A percentile compares a stretch with the other conserved stretches of the same genome.
Evolutionary conservation across 2,329 filamentous ascomycete species (phyloP).

Genomic region (Alternaria burnsii): DNA sequence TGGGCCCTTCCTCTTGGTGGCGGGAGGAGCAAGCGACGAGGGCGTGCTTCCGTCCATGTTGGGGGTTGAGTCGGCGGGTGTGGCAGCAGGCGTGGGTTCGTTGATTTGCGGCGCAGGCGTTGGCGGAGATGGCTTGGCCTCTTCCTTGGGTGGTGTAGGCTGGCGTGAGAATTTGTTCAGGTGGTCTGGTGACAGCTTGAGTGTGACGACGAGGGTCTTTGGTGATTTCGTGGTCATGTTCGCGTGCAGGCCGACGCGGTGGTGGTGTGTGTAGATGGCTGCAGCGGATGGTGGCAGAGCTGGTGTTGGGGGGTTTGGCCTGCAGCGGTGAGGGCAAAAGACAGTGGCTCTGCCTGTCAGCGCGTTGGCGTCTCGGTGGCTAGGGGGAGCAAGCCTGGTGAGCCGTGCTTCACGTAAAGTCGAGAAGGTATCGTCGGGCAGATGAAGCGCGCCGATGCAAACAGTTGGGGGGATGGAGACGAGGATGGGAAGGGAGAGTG

Average conservation of each 20-base stretch:
- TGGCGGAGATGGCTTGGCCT: slow-evolving; percentile 51
- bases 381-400: slow-evolving; percentile 4
- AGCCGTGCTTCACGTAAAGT: slow-evolving; percentile 11
- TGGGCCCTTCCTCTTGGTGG: slow-evolving; percentile 76
- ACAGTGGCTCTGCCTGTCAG: slow-evolving; percentile 21
- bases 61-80: slow-evolving; percentile 54
- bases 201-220: slow-evolving; percentile 46
- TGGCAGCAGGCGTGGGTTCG: slow-evolving; percentile 49
- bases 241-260: slow-evolving; percentile 29
- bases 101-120: slow-evolving; percentile 47
- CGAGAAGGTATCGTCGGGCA: slow-evolving; percentile 11
- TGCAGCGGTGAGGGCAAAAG: slow-evolving; percentile 15
- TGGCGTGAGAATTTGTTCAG: slow-evolving; percentile 44
- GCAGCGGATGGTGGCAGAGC: slow-evolving; percentile 22
- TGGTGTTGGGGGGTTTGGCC: slow-evolving; percentile 11
- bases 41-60: slow-evolving; percentile 46
- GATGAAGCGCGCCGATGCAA: slow-evolving; percentile 9
- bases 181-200: slow-evolving; percentile 42
- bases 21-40: slow-evolving; percentile 55
- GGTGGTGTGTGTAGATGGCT: slow-evolving; percentile 31
- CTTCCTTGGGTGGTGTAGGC: slow-evolving; percentile 32
- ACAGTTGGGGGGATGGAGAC: slow-evolving; percentile 6
- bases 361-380: slow-evolving; percentile 16
- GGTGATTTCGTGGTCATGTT: slow-evolving; percentile 47
- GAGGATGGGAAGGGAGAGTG: slow-evolving; percentile 10